Evolutionary conservation across 768 basidiomycete species (phyloP), one percentile per base, ranked within the genome.

Genomic region (Wakefieldia striispora): DNA sequence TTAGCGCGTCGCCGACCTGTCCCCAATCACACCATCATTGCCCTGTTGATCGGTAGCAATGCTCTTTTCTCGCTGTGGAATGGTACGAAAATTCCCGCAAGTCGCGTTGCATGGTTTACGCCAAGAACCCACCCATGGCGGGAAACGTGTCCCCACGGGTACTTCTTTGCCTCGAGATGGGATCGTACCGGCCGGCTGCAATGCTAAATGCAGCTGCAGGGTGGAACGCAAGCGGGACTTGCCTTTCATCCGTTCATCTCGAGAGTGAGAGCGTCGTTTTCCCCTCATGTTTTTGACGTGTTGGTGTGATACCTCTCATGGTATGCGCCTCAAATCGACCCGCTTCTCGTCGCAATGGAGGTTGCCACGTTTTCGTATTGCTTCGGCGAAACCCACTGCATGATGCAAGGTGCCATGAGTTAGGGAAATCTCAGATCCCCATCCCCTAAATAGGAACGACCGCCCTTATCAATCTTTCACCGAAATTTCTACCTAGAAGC

Each of bases 391-490:
- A 53, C 50, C 55, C 57, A 60, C 62, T 42, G 40, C 56, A 48
- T 33, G 33, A 5, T 11, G 29, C 33, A 14, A 33, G 33, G 14
- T 33, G 33, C 16, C 33, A 55, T 60, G 63, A 45, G 47, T 26
- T 42, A 27, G 17, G 21, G 17, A 8, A 31, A 66, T 66, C 65
- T 66, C 29, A 66, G 65, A 66, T 66, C 51, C 29, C 29, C 33
- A 33, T 19, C 3, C 36, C 42, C 33, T 39, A 46, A 53, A 47
- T 37, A 31, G 45, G 40, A 42, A 43, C 20, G 17, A 33, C 33
- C 33, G 33, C 33, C 47, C 64, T 64, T 68, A 65, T 65, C 65
- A 66, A 45, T 55, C 53, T 60, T 66, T 61, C 49, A 55, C 54
- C 54, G 47, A 64, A 58, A 56, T 54, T 33, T 56, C 56, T 23